Base-by-base conservation (phyloP, 352 stramenopile genomes). In the Phytophthora pisi region DNA sequence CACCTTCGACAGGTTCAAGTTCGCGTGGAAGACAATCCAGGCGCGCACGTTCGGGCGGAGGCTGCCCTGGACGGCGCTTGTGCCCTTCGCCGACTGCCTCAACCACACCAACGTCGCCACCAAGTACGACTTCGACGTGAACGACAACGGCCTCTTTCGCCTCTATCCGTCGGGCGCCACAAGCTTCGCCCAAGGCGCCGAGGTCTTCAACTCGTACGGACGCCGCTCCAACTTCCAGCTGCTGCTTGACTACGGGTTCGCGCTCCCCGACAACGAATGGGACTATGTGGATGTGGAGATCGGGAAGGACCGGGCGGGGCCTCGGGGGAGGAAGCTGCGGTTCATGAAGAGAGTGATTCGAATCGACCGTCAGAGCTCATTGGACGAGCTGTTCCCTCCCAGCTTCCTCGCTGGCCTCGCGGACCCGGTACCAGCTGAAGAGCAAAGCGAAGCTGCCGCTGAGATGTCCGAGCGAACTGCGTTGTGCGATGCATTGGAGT, bases 131-230 rank as follows among this genome's bases (percentile, higher is more conserved):
- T 92, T 91, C 40, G 63, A 91, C 57, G 75, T 88, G 24, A 68
- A 84, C 49, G 64, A 50, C 11, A 88, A 89, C 34, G 75, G 66
- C 1, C 59, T 69, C 4, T 97, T 97, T 64, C 77, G 77, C 11
- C 75, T 91, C 40, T 91, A 79, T 77, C 87, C 90, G 13, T 93
- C 77, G 13, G 77, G 59, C 7, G 62, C 53, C 6, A 97, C 78
- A 26, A 52, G 56, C 50, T 97, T 90, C 64, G 61, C 53, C 0
- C 59, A 74, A 8, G 85, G 86, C 3, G 47, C 57, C 13, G 93
- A 98, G 69, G 89, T 95, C 18, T 97, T 97, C 66, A 98, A 98
- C 70, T 95, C 81, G 64, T 98, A 98, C 70, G 93, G 93, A 0
- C 78, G 91, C 3, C 75, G 93, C 24, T 61, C 78, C 47, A 98